Percentiles rank a stretch among this genome's conserved stretches.
Conservation (phyloP, 23 red algal genomes). For the Gracilaria domingensis region DNA sequence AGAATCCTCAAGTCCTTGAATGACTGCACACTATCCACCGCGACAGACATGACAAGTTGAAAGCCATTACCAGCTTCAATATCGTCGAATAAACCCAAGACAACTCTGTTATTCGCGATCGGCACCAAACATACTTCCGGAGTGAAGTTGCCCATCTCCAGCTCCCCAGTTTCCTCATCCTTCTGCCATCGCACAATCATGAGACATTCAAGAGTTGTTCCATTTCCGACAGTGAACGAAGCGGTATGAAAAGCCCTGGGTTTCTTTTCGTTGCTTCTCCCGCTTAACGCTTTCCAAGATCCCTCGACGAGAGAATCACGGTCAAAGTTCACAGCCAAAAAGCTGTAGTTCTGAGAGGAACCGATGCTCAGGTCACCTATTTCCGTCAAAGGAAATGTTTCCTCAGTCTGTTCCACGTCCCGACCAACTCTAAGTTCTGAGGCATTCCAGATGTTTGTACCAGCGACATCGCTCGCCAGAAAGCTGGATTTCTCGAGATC, state of each 20-base stretch:
- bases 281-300: not conserved
- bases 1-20: not conserved
- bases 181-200: not conserved
- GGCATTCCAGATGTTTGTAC: not conserved
- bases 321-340: not conserved
- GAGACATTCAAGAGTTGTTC: not conserved
- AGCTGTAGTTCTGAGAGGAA: not conserved
- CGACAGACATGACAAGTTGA: slow-evolving; percentile 13
- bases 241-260: not conserved
- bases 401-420: not conserved
- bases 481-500: not conserved
- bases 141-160: not conserved
- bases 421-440: not conserved
- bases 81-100: slow-evolving; percentile 10
- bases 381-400: not conserved
- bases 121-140: not conserved
- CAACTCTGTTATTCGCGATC: not conserved
- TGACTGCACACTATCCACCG: not conserved
- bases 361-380: not conserved
- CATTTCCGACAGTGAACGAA: not conserved
- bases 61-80: not conserved
- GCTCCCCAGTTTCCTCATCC: not conserved
- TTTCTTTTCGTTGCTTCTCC: not conserved
- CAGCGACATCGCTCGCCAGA: not conserved
- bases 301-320: not conserved